A percentile compares a stretch with the other conserved stretches of the same genome.
These are phyloP conservation scores for Solanum lycopersicoides DNA, from an alignment of 257 asterid genomes.

Conservation along the genomic window DNA sequence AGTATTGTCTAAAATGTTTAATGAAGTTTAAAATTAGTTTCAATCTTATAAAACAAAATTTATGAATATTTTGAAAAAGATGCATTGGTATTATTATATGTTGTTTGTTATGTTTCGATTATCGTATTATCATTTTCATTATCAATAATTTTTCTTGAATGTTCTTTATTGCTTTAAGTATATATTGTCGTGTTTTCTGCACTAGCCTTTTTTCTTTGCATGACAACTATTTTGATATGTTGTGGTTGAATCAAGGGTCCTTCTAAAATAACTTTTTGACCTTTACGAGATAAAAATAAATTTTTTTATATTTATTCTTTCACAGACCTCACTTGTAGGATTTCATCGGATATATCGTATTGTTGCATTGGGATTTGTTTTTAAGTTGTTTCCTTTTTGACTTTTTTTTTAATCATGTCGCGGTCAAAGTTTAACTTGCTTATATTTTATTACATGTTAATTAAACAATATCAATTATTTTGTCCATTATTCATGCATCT, in stretches of 20 bases:
- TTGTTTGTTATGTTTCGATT: background rate
- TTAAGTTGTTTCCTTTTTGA: background rate
- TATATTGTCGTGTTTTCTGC: background rate
- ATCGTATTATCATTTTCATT: background rate
- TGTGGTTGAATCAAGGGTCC: rapidly evolving
- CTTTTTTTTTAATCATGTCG: background rate
- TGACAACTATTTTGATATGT: background rate
- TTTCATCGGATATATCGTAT: background rate
- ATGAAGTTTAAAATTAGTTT: background rate
- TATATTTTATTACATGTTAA: background rate
- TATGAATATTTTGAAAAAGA: background rate
- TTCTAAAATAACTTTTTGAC: rapidly evolving
- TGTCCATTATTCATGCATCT: background rate
- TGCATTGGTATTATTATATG: background rate
- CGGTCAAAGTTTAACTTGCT: background rate
- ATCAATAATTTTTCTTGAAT: background rate
- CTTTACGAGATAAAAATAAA: background rate
- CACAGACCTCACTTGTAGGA: rapidly evolving
- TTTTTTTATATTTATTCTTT: background rate
- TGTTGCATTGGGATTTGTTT: background rate
- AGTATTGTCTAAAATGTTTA: background rate
- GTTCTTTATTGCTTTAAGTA: background rate
- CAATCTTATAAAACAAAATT: background rate
- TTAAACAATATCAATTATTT: background rate
- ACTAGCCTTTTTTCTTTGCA: background rate